Evolutionary conservation across 2,329 filamentous ascomycete species (phyloP).

Genomic region (Fusarium sterilihyphosum): DNA sequence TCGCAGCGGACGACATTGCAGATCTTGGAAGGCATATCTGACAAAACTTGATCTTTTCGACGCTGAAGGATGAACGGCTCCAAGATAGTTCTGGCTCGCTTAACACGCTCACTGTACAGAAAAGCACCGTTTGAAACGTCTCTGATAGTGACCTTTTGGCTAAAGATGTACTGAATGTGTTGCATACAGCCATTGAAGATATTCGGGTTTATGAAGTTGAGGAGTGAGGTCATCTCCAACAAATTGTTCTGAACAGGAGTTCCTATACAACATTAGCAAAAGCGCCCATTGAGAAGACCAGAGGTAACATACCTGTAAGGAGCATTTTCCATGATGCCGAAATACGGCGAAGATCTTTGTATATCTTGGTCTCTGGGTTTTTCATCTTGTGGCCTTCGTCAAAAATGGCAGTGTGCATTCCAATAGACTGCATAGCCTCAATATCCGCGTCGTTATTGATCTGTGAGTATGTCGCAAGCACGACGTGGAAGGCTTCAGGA

Average conservation of each 20-base stretch:
- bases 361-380: slow-evolving; percentile 84
- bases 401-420: slow-evolving; percentile 73
- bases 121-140: slow-evolving; percentile 84
- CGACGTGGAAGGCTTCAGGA: slow-evolving; percentile 70
- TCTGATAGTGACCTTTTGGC: slow-evolving; percentile 86
- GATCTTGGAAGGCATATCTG: slow-evolving; percentile 82
- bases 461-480: slow-evolving; percentile 71
- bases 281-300: not conserved
- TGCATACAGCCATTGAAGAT: slow-evolving; percentile 83
- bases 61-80: slow-evolving; percentile 94
- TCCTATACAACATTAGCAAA: slow-evolving; percentile 64
- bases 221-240: slow-evolving; percentile 86
- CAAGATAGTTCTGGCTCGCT: slow-evolving; percentile 88
- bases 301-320: slow-evolving; percentile 57
- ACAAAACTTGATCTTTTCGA: slow-evolving; percentile 92
- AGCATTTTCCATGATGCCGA: slow-evolving; percentile 85
- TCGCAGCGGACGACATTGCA: slow-evolving; percentile 83
- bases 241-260: slow-evolving; percentile 96
- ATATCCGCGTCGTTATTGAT: slow-evolving; percentile 62
- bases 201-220: slow-evolving; percentile 92
- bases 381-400: slow-evolving; percentile 96
- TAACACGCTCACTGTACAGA: slow-evolving; percentile 86
- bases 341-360: slow-evolving; percentile 81
- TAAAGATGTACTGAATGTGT: slow-evolving; percentile 87
- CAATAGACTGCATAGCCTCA: slow-evolving; percentile 58